Evolutionary conservation across 2,329 filamentous ascomycete species (phyloP), one percentile per base, ranked within the genome.

Genomic region (Monilinia fructigena): DNA sequence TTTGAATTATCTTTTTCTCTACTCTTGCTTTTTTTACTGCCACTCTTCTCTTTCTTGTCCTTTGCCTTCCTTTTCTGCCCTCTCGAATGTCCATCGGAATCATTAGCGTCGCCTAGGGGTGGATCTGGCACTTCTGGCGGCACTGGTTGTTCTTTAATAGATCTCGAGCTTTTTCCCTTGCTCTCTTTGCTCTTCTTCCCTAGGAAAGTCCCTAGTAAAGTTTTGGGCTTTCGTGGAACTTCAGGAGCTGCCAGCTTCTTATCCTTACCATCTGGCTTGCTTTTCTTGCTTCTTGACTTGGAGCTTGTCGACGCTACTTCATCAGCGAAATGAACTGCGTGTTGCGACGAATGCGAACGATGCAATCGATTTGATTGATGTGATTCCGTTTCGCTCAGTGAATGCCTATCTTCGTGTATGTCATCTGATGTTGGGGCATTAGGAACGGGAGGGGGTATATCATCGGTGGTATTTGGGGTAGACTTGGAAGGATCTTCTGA

Each of bases 151-250:
- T 68, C 48, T 67, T 71, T 23, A 59, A 40, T 12, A 67, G 63
- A 28, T 66, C 68, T 48, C 67, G 68, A 52, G 59, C 62, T 55
- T 68, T 66, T 61, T 70, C 70, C 38, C 12, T 53, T 66, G 38
- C 47, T 47, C 26, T n/a, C 31, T n/a, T 54, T 52, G 18, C n/a
- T 26, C 1, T 26, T 47, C 47, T 42, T 50, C 18, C 45, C 35
- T 31, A 23, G 50, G 26, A 61, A 23, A 61, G 45, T 50, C 23
- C 45, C 35, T 31, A 23, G 50, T 38, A 61, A 23, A 61, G 45
- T 20, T 8, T 38, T n/a, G 8, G 58, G 45, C 18, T 52, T 61
- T n/a, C 31, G 45, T 61, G 58, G 58, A 11, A 61, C 58, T 40
- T 50, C 45, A n/a, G 58, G 58, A 11, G 18, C 45, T 12, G 14